A percentile compares a stretch with the other conserved stretches of the same genome.
These are phyloP conservation scores for Fusarium lyarnte DNA, from an alignment of 2,329 filamentous ascomycete genomes.

Conservation along the genomic window DNA sequence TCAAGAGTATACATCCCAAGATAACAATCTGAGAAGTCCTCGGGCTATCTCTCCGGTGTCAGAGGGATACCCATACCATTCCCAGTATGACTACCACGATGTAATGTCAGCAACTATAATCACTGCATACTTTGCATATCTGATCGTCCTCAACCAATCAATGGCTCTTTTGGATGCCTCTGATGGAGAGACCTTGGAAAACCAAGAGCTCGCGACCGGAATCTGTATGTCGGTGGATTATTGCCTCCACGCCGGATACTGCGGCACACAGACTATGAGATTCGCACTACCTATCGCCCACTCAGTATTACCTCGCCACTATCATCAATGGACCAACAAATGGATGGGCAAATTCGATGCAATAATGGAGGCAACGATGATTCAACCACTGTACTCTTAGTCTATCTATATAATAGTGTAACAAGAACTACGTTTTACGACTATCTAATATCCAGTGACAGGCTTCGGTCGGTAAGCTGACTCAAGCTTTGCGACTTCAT, in stretches of 20 bases:
- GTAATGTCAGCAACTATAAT: neutral
- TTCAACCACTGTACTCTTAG: neutral
- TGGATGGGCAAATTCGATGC: neutral
- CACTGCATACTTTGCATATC: neutral
- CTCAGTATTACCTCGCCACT: fast-evolving
- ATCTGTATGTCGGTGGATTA: neutral
- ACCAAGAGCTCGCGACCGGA: fast-evolving
- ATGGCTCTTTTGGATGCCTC: fast-evolving
- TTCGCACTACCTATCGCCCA: neutral
- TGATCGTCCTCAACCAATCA: neutral
- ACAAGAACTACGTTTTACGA: fast-evolving
- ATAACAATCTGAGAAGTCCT: fast-evolving
- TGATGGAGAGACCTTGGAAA: fast-evolving
- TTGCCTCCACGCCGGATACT: neutral
- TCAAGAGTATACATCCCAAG: neutral
- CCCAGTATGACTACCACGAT: neutral
- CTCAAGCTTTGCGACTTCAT: neutral
- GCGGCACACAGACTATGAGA: neutral
- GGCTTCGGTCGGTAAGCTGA: neutral
- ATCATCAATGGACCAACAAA: neutral
- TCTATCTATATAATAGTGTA: fast-evolving
- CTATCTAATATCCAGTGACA: neutral
- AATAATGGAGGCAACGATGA: neutral
- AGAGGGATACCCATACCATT: fast-evolving
- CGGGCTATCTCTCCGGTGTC: fast-evolving